Base-by-base conservation (phyloP, 768 basidiomycete species). In the Tylopilus balloui region DNA sequence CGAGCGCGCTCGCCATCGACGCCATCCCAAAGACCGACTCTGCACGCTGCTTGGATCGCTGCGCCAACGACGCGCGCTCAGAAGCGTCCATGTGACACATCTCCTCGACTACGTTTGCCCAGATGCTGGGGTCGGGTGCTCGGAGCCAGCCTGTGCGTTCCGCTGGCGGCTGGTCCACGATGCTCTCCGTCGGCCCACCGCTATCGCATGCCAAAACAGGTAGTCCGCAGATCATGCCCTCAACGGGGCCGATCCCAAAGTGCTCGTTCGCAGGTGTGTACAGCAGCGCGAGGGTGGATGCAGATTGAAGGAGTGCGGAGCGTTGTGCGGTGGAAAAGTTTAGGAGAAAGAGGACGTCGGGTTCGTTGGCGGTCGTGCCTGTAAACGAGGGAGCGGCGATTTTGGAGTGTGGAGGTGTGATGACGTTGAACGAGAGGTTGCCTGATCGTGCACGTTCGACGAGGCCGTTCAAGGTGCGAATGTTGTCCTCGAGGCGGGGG, bases 201-300 rank as follows among this genome's bases (percentile, higher is more conserved):
- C 79, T 84, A 61, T 90, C 70, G 58, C 87, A 91, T 0, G 93
- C 94, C 17, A 99, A 69, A 1, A 98, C 86, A 0, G 94, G 92
- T 0, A 98, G 66, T 3, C 92, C 91, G 40, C 88, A 93, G 8
- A 83, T 78, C 92, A 97, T 97, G 0, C 82, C 93, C 66, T 99
- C 95, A 3, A 97, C 79, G 2, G 96, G 95, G 0, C 86, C 94
- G 56, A 99, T 97, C 2, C 95, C 96, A 65, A 98, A 96, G 65
- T 99, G 95, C 60, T 99, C 95, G 66, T 95, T 95, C 8, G 79
- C 72, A 0, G 95, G 96, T 0, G 95, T 99, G 65, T 99, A 99
- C 7, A 99, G 76, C 0, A 98, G 73, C 0, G 80, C 88, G 14
- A 80, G 67, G 0, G 91, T 89, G 5, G 76, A 78, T 0, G 79